phyloP scores from a whole-genome alignment of 169 alveolate genomes.

The Cryptosporidium meleagridis region DNA sequence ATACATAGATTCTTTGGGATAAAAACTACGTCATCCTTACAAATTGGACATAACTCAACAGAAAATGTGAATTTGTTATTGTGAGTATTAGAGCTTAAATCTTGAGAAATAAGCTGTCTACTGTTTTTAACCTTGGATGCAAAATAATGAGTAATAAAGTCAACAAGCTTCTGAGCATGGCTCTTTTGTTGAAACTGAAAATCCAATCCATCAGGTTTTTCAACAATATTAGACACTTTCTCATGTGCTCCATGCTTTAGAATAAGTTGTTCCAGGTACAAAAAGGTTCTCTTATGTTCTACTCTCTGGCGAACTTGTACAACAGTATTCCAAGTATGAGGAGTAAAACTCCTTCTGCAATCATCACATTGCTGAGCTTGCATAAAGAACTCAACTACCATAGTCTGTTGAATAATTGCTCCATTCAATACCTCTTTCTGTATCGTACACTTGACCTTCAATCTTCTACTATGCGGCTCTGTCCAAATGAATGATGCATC shows the following conservation, averaged over 20 bases:
- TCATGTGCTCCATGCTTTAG: constrained; percentile 93
- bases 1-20: constrained; percentile 87
- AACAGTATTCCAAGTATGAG: constrained; percentile 97
- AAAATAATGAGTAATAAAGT: constrained; percentile 87
- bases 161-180: constrained; percentile 95
- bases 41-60: constrained; percentile 95
- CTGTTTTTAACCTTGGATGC: constrained; percentile 89
- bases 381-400: constrained; percentile 90
- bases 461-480: constrained; percentile 95
- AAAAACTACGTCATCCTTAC: constrained; percentile 96
- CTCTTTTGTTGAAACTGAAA: constrained; percentile 93
- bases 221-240: constrained; percentile 91
- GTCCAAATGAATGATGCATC: constrained; percentile 97
- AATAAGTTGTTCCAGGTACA: constrained; percentile 95
- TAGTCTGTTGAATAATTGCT: constrained; percentile 90
- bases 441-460: constrained; percentile 94
- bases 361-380: constrained; percentile 95
- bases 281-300: constrained; percentile 95
- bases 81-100: constrained; percentile 89
- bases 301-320: constrained; percentile 97
- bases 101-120: constrained; percentile 93
- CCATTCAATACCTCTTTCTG: constrained; percentile 95
- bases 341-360: constrained; percentile 97
- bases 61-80: constrained; percentile 92
- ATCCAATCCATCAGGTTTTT: constrained; percentile 97